Evolutionary conservation across 2,329 filamentous ascomycete genomes (phyloP), one percentile per base, ranked within the genome.

Genomic region (Hypoxylon sp.): DNA sequence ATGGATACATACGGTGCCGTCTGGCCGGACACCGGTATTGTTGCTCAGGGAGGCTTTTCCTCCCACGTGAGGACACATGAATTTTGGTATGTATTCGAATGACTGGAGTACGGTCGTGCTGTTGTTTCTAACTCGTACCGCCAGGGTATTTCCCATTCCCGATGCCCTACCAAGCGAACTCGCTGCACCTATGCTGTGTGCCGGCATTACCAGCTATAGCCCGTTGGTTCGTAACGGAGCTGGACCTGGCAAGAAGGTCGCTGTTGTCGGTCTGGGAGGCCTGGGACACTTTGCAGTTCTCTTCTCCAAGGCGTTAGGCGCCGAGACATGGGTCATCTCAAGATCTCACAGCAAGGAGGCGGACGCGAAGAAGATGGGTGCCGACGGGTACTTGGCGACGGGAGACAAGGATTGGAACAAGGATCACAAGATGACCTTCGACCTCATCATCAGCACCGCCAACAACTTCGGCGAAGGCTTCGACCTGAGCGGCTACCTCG

Each of bases 101-200:
- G 20, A 18, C 6, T 16, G 32, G 14, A 40, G 44, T 16, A 24
- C 6, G 22, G 5, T 22, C 42, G 30, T 11, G 4, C 22, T 9
- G 3, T 6, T 36, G 22, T 64, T 49, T 9, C 61, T 66, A 16
- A 64, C 36, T 46, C n/a, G 5, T 24, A 7, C 8, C 18, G 5
- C 66, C 16, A 85, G 83, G 84, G 84, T 86, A 46, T 88, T 87
- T 75, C 90, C 91, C 74, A 94, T 96, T 68, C 93, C 93, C 33
- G 91, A 93, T 30, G 87, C 83, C 54, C 84, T 96, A 46, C 73
- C 82, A 8, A 86, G 83, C 70, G 78, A 80, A 58, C 79, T 89
- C 52, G 91, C 89, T 0, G 93, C 92, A 1, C 91, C 91, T 8
- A 93, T 94, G 91, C 85, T 96, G 71, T 96, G 93, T 78, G 93